Evolutionary conservation across 176 grass and related monocot species (phyloP), one percentile per base, ranked within the genome.

Genomic region (Oryza punctata): DNA sequence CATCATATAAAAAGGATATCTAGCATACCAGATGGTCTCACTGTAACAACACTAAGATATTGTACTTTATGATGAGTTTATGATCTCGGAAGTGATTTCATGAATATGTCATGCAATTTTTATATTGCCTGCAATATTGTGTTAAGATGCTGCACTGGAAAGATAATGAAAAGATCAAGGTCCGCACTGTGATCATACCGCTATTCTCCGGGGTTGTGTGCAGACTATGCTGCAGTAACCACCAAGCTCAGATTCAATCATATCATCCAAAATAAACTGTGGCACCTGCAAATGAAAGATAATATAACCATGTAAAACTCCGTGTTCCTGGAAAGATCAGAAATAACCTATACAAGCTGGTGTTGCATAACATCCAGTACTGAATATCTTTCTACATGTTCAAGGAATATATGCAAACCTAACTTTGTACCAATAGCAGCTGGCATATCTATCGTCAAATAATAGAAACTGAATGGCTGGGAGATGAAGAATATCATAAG

Each of bases 221-320:
- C 95, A 97, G 78, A 97, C 63, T 63, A 97, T 97, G 74, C 82
- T 94, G 86, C 95, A 97, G 73, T 74, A 89, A 89, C 92, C 92
- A 69, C 95, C 95, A 59, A 88, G 86, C 38, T 87, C 95, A 86
- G 88, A 91, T 44, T 89, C 88, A 81, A 97, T 97, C 95, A 97
- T 97, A 78, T 97, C 90, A 86, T 97, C 95, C 82, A 97, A 88
- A 89, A 97, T 94, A 89, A 93, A 98, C 65, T 98, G 95, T 66
- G 95, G 95, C 15, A 94, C 88, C 95, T 98, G 71, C 77, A 93
- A 90, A 64, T 60, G 80, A 63, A 83, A 59, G 41, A 82, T 27
- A 82, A 84, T 38, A 69, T 40, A 73, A 60, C 70, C 57, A 80
- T 77, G 45, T 44, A 67, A 65, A 35, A 85, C n/a, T 11, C 21